Evolutionary conservation across 148 eudicot genomes (phyloP).

Genomic region (Fagopyrum esculentum): DNA sequence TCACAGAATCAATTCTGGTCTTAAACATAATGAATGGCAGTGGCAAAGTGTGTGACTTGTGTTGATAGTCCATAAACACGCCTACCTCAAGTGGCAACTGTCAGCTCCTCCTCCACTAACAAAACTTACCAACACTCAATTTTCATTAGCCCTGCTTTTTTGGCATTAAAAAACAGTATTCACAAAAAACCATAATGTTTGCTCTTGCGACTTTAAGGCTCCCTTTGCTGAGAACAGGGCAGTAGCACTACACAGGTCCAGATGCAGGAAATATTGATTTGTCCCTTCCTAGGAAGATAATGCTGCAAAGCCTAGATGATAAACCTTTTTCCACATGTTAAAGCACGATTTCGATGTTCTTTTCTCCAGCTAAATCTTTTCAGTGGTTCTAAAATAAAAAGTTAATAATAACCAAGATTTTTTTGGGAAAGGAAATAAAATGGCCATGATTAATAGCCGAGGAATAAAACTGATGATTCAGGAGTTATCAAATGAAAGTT

Average conservation of each 20-base stretch:
- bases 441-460: not conserved
- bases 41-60: conserved; percentile 16
- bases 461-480: not conserved
- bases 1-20: conserved; percentile 45
- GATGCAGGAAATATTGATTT: not conserved
- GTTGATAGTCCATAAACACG: conserved; percentile 9
- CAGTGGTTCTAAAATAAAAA: not conserved
- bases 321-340: not conserved
- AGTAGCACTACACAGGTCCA: not conserved
- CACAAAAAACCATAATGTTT: not conserved
- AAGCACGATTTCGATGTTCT: not conserved
- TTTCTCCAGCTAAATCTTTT: not conserved
- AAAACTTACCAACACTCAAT: conserved; percentile 12
- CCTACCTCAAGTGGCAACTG: conserved; percentile 14
- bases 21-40: conserved; percentile 20
- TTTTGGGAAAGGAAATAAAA: not conserved
- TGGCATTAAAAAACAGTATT: not conserved
- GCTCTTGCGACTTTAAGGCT: not conserved
- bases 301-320: conserved; percentile 4
- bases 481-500: not conserved
- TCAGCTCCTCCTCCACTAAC: conserved; percentile 5
- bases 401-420: not conserved
- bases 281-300: conserved; percentile 6
- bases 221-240: not conserved
- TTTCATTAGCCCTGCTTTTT: not conserved